Conservation (phyloP, 768 basidiomycete species). For the Mycena olivaceomarginata region DNA sequence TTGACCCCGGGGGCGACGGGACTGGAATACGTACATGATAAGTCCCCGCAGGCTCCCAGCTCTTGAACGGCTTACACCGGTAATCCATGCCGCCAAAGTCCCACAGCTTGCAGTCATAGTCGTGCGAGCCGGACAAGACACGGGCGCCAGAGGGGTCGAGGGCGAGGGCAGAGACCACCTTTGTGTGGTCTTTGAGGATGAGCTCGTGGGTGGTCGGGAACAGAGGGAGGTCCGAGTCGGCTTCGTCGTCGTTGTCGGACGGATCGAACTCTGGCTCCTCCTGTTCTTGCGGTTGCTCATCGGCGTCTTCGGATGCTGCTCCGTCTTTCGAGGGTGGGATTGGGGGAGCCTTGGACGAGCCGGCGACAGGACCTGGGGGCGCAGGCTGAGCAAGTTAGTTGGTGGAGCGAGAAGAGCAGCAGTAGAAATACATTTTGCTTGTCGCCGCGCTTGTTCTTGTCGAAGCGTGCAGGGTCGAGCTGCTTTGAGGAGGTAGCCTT, state of each 20-base stretch:
- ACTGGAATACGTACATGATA: slow-evolving; percentile 80
- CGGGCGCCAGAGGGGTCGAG: slow-evolving; percentile 97
- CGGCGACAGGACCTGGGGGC: slow-evolving; percentile 30
- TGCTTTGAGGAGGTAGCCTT: slow-evolving; percentile 80
- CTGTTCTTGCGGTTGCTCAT: slow-evolving; percentile 41
- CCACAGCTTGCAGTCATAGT: slow-evolving; percentile 99
- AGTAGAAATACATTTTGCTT: slow-evolving; percentile 46
- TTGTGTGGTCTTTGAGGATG: slow-evolving; percentile 94
- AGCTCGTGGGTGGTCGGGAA: slow-evolving; percentile 96
- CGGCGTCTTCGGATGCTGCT: slow-evolving; percentile 46
- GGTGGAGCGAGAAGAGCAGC: background rate
- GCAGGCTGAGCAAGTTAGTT: slow-evolving; percentile 22
- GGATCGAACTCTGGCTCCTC: slow-evolving; percentile 77
- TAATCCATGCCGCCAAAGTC: slow-evolving; percentile 99
- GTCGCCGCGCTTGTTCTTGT: slow-evolving; percentile 81
- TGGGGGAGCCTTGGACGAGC: slow-evolving; percentile 42
- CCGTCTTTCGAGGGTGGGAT: slow-evolving; percentile 45
- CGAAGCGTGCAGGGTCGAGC: slow-evolving; percentile 86
- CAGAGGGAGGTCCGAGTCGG: slow-evolving; percentile 70
- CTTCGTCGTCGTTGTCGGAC: slow-evolving; percentile 67
- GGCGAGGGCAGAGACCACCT: slow-evolving; percentile 94
- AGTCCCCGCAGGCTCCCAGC: slow-evolving; percentile 95
- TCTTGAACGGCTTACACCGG: slow-evolving; percentile 95
- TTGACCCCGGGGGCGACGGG: slow-evolving; percentile 27
- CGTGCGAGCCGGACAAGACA: slow-evolving; percentile 93